Conservation (phyloP, 306 rosid species). For the Alnus rubra region DNA sequence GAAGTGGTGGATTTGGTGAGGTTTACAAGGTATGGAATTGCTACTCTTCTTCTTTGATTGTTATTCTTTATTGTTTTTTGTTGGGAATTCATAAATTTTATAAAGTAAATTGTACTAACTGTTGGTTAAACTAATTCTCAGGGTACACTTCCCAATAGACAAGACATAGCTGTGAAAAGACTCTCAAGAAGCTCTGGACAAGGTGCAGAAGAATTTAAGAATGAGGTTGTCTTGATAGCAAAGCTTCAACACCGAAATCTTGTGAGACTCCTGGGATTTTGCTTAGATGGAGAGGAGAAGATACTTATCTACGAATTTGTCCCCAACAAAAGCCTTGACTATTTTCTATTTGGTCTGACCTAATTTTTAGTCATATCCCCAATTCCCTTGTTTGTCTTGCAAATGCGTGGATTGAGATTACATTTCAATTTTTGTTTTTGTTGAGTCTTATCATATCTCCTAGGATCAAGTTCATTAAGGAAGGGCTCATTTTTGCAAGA, state of each 20-base stretch:
- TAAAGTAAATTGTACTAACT: no score
- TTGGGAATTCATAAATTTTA: no score
- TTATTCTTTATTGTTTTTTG: no score
- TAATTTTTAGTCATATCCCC: not conserved
- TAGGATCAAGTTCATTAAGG: no score
- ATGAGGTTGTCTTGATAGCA: constrained; percentile 33
- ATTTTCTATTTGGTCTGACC: constrained; percentile 4
- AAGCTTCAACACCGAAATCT: constrained; percentile 40
- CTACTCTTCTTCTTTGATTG: no score
- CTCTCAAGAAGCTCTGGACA: constrained; percentile 31
- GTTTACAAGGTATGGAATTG: constrained; percentile 25
- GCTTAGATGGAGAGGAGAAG: constrained; percentile 35
- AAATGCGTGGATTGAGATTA: no score
- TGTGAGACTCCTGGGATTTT: constrained; percentile 34
- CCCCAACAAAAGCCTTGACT: constrained; percentile 27
- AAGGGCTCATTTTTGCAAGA: no score
- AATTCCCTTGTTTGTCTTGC: not conserved
- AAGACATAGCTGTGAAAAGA: constrained; percentile 31
- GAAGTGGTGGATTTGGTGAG: constrained; percentile 37
- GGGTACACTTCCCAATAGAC: constrained; percentile 29
- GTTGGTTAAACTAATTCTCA: not conserved
- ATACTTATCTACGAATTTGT: constrained; percentile 40
- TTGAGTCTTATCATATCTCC: no score
- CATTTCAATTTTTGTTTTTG: no score
- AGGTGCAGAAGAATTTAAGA: constrained; percentile 32